Percentiles rank a stretch among this genome's conserved stretches.
These are phyloP conservation scores for Schizochytrium sp. DNA, from an alignment of 108 stramenopile species.

Conservation along the genomic window DNA sequence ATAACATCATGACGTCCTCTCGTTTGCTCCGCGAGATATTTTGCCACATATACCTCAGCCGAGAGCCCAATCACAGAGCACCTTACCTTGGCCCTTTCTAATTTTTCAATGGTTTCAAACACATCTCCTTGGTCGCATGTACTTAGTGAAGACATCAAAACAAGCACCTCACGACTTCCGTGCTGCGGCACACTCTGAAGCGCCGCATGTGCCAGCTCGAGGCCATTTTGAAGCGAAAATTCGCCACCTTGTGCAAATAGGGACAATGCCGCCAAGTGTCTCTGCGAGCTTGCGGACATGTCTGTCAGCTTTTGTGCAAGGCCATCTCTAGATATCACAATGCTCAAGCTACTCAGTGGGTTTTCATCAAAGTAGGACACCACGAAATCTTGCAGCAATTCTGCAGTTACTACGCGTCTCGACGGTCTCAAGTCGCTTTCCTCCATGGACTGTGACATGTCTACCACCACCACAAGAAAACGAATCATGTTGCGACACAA, in stretches of 20 bases:
- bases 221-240: conserved; percentile 60
- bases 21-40: conserved; percentile 62
- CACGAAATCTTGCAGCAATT: conserved; percentile 60
- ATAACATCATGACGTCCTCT: conserved; percentile 54
- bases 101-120: conserved; percentile 59
- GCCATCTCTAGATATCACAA: conserved; percentile 51
- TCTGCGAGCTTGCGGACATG: conserved; percentile 60
- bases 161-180: conserved; percentile 62
- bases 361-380: conserved; percentile 63
- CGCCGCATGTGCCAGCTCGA: conserved; percentile 54
- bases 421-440: conserved; percentile 49
- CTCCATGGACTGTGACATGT: conserved; percentile 60
- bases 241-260: not conserved
- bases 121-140: conserved; percentile 65
- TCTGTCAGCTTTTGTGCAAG: conserved; percentile 64
- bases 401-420: conserved; percentile 5
- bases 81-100: conserved; percentile 29
- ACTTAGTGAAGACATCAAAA: conserved; percentile 61
- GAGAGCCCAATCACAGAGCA: conserved; percentile 59
- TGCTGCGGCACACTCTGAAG: conserved; percentile 62
- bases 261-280: conserved; percentile 48
- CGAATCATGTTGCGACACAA: conserved; percentile 56
- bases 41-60: conserved; percentile 63
- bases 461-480: not conserved
- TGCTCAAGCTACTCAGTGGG: conserved; percentile 56